Evolutionary conservation across 768 basidiomycete genomes (phyloP), one percentile per base, ranked within the genome.

Genomic region (Suillus fuscotomentosus): DNA sequence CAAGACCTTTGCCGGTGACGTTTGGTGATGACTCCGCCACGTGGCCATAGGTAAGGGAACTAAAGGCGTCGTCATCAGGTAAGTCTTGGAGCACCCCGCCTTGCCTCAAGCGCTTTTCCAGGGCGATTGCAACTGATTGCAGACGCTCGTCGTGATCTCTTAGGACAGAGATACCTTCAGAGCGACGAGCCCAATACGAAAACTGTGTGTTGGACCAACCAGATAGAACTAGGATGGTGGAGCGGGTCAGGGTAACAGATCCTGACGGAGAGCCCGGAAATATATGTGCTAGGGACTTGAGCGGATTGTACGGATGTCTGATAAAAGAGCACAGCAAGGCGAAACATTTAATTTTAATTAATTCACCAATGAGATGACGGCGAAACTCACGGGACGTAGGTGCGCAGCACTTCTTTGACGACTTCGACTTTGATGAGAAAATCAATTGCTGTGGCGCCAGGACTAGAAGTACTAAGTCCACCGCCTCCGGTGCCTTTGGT

Each of bases 121-220:
- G 70, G 15, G 80, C 81, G 31, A 74, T 61, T 31, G 78, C 78
- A 47, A 84, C 79, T 31, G 78, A 72, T 27, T 70, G 76, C 48
- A 83, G 73, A 48, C 78, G 78, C 45, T 72, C 71, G 66, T 83
- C 82, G 51, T 80, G 76, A 45, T 73, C 66, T 17, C 78, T 75
- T 38, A 83, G 76, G 45, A 84, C 82, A 57, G 82, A 82, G 53
- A 83, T 78, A 36, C 81, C 82, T 70, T 84, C 83, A 6, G 78
- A 73, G 38, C 82, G 81, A 60, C 82, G 81, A n/a, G 82, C 81
- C 83, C 82, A 83, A 65, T 84, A 84, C 54, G 82, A 84, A 59
- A 83, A 83, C 63, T 84, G 83, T 10, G 82, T 83, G 59, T 84
- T 83, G 22, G 83, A 84, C 82, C 82, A 84, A 64, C 82, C 82